A percentile compares a stretch with the other conserved stretches of the same genome.
These are phyloP conservation scores for Paramecium pentaurelia DNA, from an alignment of 73 alveolate species.

Conservation along the genomic window DNA sequence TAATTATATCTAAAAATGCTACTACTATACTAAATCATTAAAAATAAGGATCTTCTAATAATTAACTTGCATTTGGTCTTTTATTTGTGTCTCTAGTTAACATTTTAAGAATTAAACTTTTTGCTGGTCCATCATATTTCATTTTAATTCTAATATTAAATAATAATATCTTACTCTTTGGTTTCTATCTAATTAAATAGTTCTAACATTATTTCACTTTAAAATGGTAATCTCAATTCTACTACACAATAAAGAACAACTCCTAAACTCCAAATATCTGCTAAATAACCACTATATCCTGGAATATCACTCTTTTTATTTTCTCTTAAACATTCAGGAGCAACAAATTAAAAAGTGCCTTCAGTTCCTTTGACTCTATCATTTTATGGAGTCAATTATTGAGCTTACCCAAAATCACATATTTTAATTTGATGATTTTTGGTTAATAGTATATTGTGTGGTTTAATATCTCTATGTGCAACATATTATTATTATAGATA, in stretches of 20 bases:
- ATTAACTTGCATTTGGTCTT: slow-evolving; percentile 15
- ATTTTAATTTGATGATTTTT: slow-evolving; percentile 72
- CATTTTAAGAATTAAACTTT: background rate
- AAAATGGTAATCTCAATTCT: slow-evolving; percentile 44
- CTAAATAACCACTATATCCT: slow-evolving; percentile 70
- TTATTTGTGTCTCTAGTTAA: background rate
- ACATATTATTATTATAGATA: slow-evolving; percentile 57
- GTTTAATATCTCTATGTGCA: slow-evolving; percentile 88
- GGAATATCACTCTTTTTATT: slow-evolving; percentile 45
- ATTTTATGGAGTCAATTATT: slow-evolving; percentile 59
- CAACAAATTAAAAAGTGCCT: slow-evolving; percentile 64
- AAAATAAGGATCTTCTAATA: slow-evolving; percentile 30
- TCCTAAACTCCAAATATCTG: slow-evolving; percentile 85
- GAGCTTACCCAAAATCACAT: slow-evolving; percentile 83
- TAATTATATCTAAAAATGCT: background rate
- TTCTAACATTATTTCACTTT: slow-evolving; percentile 34
- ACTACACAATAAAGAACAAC: slow-evolving; percentile 72
- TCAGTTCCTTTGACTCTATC: slow-evolving; percentile 78
- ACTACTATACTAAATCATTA: slow-evolving; percentile 3
- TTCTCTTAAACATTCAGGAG: slow-evolving; percentile 59
- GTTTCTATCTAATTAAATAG: slow-evolving; percentile 32
- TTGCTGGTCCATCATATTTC: slow-evolving; percentile 36
- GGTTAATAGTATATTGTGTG: slow-evolving; percentile 82
- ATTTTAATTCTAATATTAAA: background rate
- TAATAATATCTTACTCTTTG: slow-evolving; percentile 47